A percentile compares a stretch with the other conserved stretches of the same genome.
These are phyloP conservation scores for Ophiostoma novo-ulmi DNA, from an alignment of 2,329 filamentous ascomycete species.

Conservation along the genomic window DNA sequence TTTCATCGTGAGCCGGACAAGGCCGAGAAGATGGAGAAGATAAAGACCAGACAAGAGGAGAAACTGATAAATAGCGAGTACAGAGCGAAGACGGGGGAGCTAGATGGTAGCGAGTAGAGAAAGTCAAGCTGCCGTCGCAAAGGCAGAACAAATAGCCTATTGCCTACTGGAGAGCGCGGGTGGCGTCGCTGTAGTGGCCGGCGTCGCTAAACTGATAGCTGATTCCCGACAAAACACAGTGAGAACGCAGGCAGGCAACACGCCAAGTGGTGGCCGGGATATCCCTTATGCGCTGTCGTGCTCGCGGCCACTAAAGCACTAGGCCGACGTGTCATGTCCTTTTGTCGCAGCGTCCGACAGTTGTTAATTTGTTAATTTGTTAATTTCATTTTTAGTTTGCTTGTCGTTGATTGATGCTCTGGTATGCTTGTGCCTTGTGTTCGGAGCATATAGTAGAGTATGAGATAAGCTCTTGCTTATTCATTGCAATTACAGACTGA, in stretches of 20 bases:
- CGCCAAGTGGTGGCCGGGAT: not conserved
- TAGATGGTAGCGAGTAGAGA: too few species aligned
- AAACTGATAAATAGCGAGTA: not conserved
- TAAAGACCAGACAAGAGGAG: not conserved
- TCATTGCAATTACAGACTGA: not conserved
- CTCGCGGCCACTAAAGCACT: constrained; percentile 2
- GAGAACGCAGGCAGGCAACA: too few species aligned
- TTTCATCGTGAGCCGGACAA: not conserved
- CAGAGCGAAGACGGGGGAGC: not conserved
- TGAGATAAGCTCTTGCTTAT: not conserved
- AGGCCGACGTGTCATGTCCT: not conserved
- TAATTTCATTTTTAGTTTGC: too few species aligned
- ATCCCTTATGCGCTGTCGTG: not conserved
- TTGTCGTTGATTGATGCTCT: not conserved
- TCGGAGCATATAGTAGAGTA: not conserved
- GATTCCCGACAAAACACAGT: not conserved
- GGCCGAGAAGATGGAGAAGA: not conserved
- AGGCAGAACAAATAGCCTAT: not conserved
- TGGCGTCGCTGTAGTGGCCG: not conserved
- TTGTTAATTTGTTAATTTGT: not conserved
- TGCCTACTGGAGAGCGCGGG: not conserved
- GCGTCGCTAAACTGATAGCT: constrained; percentile 1
- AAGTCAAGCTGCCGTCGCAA: not conserved
- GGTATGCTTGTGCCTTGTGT: not conserved
- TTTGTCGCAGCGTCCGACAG: constrained; percentile 6